These are phyloP conservation scores for Mycena kentingensis DNA, from an alignment of 768 basidiomycete species.

Conservation along the genomic window DNA sequence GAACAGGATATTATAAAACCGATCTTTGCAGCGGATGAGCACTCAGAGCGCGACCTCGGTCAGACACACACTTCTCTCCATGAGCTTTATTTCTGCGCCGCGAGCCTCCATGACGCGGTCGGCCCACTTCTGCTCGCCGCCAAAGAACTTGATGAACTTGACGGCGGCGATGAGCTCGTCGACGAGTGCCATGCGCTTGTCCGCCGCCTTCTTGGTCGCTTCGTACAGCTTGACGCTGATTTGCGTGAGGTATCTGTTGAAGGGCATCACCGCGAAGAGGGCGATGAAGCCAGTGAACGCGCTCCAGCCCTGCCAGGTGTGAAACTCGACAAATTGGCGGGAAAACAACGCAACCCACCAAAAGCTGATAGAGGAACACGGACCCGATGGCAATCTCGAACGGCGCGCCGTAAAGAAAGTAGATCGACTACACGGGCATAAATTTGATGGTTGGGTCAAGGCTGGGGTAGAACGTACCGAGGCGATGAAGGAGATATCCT, in stretches of 20 bases:
- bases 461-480: background rate
- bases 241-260: conserved; percentile 11
- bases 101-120: conserved; percentile 63
- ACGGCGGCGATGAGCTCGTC: conserved; percentile 78
- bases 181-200: conserved; percentile 76
- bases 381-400: background rate
- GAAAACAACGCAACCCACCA: background rate
- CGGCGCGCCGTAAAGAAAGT: conserved; percentile 1
- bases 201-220: conserved; percentile 59
- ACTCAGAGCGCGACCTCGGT: background rate
- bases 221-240: conserved; percentile 49
- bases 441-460: background rate
- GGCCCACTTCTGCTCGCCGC: conserved; percentile 81
- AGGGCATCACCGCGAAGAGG: conserved; percentile 9
- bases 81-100: conserved; percentile 71
- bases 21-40: background rate
- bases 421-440: background rate
- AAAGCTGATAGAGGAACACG: conserved; percentile 1
- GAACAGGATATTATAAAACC: background rate
- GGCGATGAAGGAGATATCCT: conserved; percentile 39
- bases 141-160: conserved; percentile 84
- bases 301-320: conserved; percentile 11
- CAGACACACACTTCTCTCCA: conserved; percentile 57
- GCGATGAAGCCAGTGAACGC: conserved; percentile 15
- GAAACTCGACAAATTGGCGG: background rate